Base-by-base conservation (phyloP, 148 eudicot genomes). In the Vaccinium myrtillus region DNA sequence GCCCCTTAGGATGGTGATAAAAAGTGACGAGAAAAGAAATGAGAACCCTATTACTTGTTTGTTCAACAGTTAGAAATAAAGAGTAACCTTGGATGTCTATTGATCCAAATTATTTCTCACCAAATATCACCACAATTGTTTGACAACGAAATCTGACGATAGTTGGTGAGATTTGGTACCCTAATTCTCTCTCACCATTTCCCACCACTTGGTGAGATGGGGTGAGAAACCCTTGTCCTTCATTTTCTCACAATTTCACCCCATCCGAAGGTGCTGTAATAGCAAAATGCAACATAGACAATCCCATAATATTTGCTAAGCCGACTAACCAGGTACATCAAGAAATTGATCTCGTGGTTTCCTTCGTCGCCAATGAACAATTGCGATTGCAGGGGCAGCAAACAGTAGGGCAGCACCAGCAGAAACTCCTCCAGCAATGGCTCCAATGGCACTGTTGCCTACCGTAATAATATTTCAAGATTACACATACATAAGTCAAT, bases 291-390 rank as follows among this genome's bases (percentile, higher is more conserved):
- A 14, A 51, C 25, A 25, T 12, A 75, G 5, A 73, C 10, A 77
- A 25, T 49, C 9, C 67, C 11, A 18, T 21, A 6, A 19, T 7
- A 5, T 21, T 9, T 61, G 21, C 25, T 61, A 6, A 50, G 55
- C 43, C 78, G 71, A 91, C 98, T 84, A 82, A 94, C 98, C 98
- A 74, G 98, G 98, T 78, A 94, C 91, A 86, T 94, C 94, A 79
- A 92, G 83, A 93, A 93, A 93, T 85, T 87, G 89, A 83, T 93
- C 95, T 23, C 86, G 91, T 51, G 94, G 95, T 79, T 92, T 93
- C 81, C 88, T 91, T 69, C 93, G 88, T 46, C 93, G 92, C 90
- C 91, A 93, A 85, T 81, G 93, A 80, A 89, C 93, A 86, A 94
- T 91, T 77, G 92, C 87, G 69, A 94, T 88, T 86, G 91, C 93